Evolutionary conservation across 306 rosid genomes (phyloP).

Genomic region (Prunus kanzakura): DNA sequence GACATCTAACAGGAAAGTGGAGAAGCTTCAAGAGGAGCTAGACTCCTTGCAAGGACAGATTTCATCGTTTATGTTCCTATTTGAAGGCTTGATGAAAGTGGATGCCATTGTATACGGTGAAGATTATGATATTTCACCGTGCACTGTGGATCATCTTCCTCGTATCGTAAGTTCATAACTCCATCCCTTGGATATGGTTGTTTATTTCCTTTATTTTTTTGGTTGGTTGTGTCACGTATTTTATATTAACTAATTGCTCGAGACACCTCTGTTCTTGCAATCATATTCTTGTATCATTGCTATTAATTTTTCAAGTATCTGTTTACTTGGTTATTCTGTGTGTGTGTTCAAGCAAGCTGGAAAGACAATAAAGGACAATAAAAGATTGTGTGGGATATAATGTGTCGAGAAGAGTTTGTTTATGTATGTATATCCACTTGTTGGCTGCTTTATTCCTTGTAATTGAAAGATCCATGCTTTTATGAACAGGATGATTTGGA

Average conservation of each 20-base stretch:
- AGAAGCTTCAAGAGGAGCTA: conserved; percentile 46
- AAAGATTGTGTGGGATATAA: not conserved
- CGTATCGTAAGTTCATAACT: conserved; percentile 34
- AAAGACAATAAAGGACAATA: not conserved
- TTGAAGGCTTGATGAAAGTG: conserved; percentile 61
- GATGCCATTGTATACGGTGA: conserved; percentile 22
- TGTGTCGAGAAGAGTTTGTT: not conserved
- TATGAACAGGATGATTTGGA: conserved; percentile 74
- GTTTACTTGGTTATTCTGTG: not conserved
- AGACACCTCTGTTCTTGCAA: not conserved
- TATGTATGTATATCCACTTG: not conserved
- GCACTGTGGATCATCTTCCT: conserved; percentile 30
- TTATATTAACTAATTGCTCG: not conserved
- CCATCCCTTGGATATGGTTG: not conserved
- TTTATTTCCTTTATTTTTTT: not conserved
- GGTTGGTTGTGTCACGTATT: not conserved
- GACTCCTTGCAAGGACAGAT: conserved; percentile 41
- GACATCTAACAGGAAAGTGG: conserved; percentile 56
- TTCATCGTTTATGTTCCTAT: conserved; percentile 48
- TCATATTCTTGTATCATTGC: not conserved
- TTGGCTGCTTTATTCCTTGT: conserved; percentile 6
- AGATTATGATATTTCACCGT: conserved; percentile 29
- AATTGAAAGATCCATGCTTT: conserved; percentile 12
- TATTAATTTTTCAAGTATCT: not conserved
- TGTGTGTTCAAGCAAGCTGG: not conserved